A percentile compares a stretch with the other conserved stretches of the same genome.
phyloP scores from a whole-genome alignment of 2,329 filamentous ascomycete species.

The Colletotrichum gloeosporioides region DNA sequence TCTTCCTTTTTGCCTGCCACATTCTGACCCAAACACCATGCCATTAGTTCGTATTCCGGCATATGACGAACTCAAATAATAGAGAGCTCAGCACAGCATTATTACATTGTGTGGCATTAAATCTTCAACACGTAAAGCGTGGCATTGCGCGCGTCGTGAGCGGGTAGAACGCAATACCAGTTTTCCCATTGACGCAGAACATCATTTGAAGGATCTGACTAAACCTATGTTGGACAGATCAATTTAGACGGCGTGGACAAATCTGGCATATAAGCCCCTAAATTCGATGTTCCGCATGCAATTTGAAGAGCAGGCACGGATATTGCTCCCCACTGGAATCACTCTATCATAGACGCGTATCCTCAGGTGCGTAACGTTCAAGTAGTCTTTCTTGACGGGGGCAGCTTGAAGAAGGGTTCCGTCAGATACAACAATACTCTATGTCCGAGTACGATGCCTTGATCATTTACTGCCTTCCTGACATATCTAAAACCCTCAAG shows the following conservation, averaged over 20 bases:
- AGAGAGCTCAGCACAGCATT: neutral
- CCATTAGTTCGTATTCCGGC: neutral
- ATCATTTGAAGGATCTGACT: neutral
- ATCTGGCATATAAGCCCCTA: too few relatives aligned
- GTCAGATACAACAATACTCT: neutral
- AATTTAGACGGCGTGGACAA: too few relatives aligned
- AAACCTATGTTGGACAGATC: too few relatives aligned
- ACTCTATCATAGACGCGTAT: neutral
- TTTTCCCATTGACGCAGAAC: neutral
- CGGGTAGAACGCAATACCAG: neutral
- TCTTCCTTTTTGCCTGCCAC: neutral
- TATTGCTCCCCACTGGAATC: too few relatives aligned
- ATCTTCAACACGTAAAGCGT: neutral
- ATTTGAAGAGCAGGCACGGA: too few relatives aligned
- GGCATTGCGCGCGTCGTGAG: neutral
- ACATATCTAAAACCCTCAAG: neutral
- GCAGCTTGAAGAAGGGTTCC: neutral
- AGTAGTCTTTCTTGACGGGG: neutral
- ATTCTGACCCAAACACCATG: neutral
- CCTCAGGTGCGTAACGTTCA: neutral
- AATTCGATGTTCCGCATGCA: too few relatives aligned
- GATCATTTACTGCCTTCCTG: neutral
- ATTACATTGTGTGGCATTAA: rapidly evolving
- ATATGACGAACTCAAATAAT: rapidly evolving
- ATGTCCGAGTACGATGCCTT: neutral